These are phyloP conservation scores for Epichloe brachyelytri DNA, from an alignment of 2,329 filamentous ascomycete genomes.

Conservation along the genomic window DNA sequence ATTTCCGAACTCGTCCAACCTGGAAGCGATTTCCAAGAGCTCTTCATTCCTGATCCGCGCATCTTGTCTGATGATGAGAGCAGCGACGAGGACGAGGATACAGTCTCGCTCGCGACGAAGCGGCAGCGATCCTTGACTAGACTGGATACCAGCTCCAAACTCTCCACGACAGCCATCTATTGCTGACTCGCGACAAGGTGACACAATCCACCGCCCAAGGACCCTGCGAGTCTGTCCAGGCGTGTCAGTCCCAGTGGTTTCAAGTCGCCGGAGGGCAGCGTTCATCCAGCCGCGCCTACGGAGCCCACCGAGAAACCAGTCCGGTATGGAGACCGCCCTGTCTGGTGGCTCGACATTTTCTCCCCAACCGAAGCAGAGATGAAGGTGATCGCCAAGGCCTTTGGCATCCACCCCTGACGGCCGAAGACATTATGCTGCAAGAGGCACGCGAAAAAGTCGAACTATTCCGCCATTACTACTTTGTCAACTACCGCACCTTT, in stretches of 20 bases:
- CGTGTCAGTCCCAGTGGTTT: constrained; percentile 33
- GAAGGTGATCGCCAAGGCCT: constrained; percentile 83
- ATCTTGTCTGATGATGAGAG: constrained; percentile 62
- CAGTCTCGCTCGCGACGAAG: constrained; percentile 13
- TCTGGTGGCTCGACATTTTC: constrained; percentile 93
- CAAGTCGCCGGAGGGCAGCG: constrained; percentile 23
- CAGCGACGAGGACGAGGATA: constrained; percentile 40
- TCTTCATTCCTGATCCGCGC: constrained; percentile 82
- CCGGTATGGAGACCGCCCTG: constrained; percentile 68
- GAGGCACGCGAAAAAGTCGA: constrained; percentile 97
- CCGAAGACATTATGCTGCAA: constrained; percentile 94
- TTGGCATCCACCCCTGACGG: constrained; percentile 92
- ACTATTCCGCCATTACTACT: constrained; percentile 94
- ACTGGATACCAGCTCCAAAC: constrained; percentile 28
- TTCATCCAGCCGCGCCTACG: constrained; percentile 8
- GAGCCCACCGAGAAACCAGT: constrained; percentile 29
- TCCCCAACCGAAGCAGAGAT: constrained; percentile 89
- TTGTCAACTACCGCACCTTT: constrained; percentile 96
- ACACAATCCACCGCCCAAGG: constrained; percentile 16
- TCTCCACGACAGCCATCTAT: constrained; percentile 34
- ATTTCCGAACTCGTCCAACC: constrained; percentile 87
- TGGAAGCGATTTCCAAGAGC: constrained; percentile 68
- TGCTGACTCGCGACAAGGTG: constrained; percentile 17
- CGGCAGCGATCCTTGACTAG: constrained; percentile 12
- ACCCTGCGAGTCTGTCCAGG: constrained; percentile 26